Percentiles rank a stretch among this genome's conserved stretches.
These are phyloP conservation scores for Xenosphaeropsis pyriputrescens DNA, from an alignment of 2,329 filamentous ascomycete species.

Conservation along the genomic window DNA sequence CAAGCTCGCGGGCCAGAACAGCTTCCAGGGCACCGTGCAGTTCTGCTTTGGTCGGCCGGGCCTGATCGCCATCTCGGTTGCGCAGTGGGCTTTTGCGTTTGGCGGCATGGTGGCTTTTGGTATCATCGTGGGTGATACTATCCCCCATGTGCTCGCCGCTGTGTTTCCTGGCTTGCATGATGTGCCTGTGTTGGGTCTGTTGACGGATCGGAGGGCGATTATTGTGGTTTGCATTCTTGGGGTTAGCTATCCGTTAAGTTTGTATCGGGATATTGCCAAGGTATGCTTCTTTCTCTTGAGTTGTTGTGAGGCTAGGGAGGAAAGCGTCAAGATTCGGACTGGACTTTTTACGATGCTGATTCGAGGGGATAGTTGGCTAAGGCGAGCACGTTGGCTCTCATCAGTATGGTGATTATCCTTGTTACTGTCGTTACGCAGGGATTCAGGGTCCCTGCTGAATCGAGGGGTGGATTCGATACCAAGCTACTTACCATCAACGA, in stretches of 20 bases:
- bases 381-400: constrained; percentile 80
- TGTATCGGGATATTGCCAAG: constrained; percentile 97
- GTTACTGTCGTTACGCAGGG: constrained; percentile 79
- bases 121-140: constrained; percentile 92
- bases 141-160: constrained; percentile 75
- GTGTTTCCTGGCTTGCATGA: constrained; percentile 63
- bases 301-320: background rate
- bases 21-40: constrained; percentile 91
- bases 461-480: constrained; percentile 55
- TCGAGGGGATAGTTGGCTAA: constrained; percentile 58
- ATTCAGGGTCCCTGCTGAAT: constrained; percentile 54
- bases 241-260: constrained; percentile 77
- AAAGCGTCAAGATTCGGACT: background rate
- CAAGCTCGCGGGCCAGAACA: constrained; percentile 86
- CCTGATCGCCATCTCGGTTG: constrained; percentile 73
- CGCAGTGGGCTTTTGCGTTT: constrained; percentile 97
- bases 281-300: constrained; percentile 27
- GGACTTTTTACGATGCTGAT: background rate
- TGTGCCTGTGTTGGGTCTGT: constrained; percentile 64
- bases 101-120: constrained; percentile 98
- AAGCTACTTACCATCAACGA: constrained; percentile 65
- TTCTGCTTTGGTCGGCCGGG: constrained; percentile 85
- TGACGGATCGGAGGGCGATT: constrained; percentile 68
- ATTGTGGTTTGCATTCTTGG: constrained; percentile 81
- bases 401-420: constrained; percentile 88